Conservation (phyloP, 805 yeast species). For the Lipomyces oligophaga region DNA sequence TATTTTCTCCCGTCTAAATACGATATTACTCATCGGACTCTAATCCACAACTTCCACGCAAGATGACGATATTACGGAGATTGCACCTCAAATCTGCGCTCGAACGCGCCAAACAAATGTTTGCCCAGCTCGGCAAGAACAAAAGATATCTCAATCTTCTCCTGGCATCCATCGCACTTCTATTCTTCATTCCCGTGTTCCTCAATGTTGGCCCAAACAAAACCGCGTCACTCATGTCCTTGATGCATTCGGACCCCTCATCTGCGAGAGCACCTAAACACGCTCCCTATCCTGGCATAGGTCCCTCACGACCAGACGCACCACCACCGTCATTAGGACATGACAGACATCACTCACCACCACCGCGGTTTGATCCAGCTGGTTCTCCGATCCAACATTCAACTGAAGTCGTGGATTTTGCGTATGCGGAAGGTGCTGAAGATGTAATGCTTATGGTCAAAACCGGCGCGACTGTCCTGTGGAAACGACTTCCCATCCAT, state of each 20-base stretch:
- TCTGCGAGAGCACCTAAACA: neutral
- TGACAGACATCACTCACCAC: constrained; percentile 5
- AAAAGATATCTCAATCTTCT: constrained; percentile 4
- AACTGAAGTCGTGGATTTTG: neutral
- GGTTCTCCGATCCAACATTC: too few relatives aligned
- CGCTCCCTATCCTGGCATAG: neutral
- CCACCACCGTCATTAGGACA: constrained; percentile 5
- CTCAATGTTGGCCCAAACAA: constrained; percentile 13
- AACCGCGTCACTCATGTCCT: constrained; percentile 5
- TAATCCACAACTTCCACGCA: too few relatives aligned
- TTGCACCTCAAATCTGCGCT: neutral
- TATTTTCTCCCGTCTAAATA: too few relatives aligned
- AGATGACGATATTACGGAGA: too few relatives aligned
- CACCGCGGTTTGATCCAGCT: too few relatives aligned
- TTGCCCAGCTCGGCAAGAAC: constrained; percentile 11
- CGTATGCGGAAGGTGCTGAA: constrained; percentile 20
- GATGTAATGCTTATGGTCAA: constrained; percentile 33
- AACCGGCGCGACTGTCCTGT: constrained; percentile 38
- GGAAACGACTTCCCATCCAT: constrained; percentile 40
- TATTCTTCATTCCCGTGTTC: neutral
- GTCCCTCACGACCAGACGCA: constrained; percentile 3
- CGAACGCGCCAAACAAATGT: neutral
- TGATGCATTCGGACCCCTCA: constrained; percentile 10
- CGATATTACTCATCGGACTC: too few relatives aligned
- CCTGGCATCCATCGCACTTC: neutral